Percentiles rank a stretch among this genome's conserved stretches.
phyloP scores from a whole-genome alignment of 495 filamentous ascomycete genomes.

The Aspergillus heteromorphus region DNA sequence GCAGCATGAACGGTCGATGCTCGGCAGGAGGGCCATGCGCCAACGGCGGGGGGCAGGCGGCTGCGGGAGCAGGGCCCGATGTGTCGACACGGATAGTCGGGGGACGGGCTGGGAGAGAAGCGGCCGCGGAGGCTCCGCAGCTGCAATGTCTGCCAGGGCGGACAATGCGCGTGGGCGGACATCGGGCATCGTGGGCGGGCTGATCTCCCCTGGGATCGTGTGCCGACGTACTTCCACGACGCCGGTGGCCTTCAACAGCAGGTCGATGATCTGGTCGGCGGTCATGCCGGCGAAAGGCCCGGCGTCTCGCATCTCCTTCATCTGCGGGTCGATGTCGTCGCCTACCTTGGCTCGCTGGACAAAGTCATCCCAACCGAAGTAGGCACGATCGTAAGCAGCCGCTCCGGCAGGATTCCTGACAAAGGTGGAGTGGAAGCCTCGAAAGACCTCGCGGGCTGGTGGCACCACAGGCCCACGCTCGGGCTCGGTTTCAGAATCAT shows the following conservation, averaged over 20 bases:
- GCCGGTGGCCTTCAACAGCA: slow-evolving; percentile 21
- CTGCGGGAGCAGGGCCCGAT: slow-evolving; percentile 28
- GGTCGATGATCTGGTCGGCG: slow-evolving; percentile 13
- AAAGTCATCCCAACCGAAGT: slow-evolving; percentile 39
- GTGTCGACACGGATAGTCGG: slow-evolving; percentile 12
- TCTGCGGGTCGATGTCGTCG: slow-evolving; percentile 34
- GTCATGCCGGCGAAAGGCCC: slow-evolving; percentile 14
- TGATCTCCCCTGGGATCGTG: slow-evolving; percentile 4
- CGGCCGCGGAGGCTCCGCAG: slow-evolving; percentile 19
- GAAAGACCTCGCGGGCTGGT: slow-evolving; percentile 23
- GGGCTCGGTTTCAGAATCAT: slow-evolving; percentile 33
- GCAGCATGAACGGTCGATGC: slow-evolving; percentile 36
- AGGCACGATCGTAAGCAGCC: slow-evolving; percentile 27
- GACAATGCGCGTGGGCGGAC: slow-evolving; percentile 21
- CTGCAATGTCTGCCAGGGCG: slow-evolving; percentile 32
- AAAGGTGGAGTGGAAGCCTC: slow-evolving; percentile 33
- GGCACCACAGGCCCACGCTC: slow-evolving; percentile 20
- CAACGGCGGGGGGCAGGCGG: slow-evolving; percentile 16
- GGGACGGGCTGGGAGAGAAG: slow-evolving; percentile 23
- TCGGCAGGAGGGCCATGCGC: slow-evolving; percentile 33
- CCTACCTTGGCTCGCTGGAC: slow-evolving; percentile 34
- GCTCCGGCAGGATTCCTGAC: slow-evolving; percentile 34
- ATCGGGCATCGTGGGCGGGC: slow-evolving; percentile 8
- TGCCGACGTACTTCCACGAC: slow-evolving; percentile 12
- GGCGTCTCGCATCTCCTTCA: slow-evolving; percentile 30